Evolutionary conservation across 768 basidiomycete genomes (phyloP), one percentile per base, ranked within the genome.

Genomic region (Candolleomyces eurysporus): DNA sequence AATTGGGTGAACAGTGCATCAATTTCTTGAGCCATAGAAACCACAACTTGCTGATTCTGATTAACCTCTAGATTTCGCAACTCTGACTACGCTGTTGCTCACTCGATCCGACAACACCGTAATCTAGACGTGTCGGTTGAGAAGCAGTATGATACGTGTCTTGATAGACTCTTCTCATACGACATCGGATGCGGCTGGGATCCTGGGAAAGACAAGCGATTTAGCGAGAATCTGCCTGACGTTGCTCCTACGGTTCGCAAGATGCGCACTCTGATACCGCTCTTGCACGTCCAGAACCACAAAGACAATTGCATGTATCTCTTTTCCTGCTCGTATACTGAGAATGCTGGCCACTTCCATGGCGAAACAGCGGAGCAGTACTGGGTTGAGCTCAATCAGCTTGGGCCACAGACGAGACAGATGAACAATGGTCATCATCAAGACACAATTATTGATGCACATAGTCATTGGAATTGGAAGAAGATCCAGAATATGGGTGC

Each of bases 381-480:
- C 1, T 76, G 75, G 74, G 43, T 58, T 0, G 59, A 68, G 30
- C 17, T 57, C 0, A 74, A 75, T 53, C 64, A 67, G 19, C 53
- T 71, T 3, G 70, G 64, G 0, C 50, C 61, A 2, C 67, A 67
- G 26, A 66, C 64, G 0, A 60, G 67, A 0, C 71, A 75, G 45
- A 75, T 75, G 75, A 73, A 69, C 43, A 59, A 64, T 9, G 73
- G 74, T 1, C 65, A 72, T 61, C 65, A 70, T 9, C 69, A 72
- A 9, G 72, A 73, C 17, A 63, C 58, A 13, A 48, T 72, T 4
- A 70, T 67, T 19, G 31, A 53, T 36, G 9, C 2, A 4, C 16
- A 31, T 32, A 36, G 32, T 53, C 3, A 17, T 8, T 53, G 52
- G 52, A 32, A 32, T 19, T 53, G 52, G 52, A 32, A 32, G 31